Evolutionary conservation across 2,329 filamentous ascomycete genomes (phyloP).

Genomic region (Colletotrichum scovillei): DNA sequence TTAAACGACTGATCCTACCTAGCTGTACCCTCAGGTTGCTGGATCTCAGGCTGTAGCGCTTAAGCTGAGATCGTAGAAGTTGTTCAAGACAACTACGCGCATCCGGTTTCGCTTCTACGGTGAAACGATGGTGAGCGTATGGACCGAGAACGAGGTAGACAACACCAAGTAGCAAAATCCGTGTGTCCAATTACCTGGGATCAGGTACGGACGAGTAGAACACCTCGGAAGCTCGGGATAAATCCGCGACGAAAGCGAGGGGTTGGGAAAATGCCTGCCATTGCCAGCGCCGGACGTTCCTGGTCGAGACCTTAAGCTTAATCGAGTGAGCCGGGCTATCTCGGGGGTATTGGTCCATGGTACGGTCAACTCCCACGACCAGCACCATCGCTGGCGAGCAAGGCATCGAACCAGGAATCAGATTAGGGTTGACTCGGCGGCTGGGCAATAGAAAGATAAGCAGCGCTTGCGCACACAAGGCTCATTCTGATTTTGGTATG

Average conservation of each 20-base stretch:
- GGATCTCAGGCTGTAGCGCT: no score
- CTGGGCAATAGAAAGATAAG: not conserved
- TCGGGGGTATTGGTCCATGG: not conserved
- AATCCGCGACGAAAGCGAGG: not conserved
- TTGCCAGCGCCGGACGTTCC: no score
- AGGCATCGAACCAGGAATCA: not conserved
- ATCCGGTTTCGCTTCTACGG: not conserved
- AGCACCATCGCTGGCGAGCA: not conserved
- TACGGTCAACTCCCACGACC: not conserved
- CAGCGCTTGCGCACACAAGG: not conserved
- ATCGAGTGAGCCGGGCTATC: not conserved
- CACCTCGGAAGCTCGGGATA: not conserved
- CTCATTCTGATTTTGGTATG: not conserved
- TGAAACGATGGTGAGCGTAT: not conserved
- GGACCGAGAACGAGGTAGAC: not conserved
- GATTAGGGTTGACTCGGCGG: conserved; percentile 5
- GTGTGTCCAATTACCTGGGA: no score
- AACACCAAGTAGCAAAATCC: not conserved
- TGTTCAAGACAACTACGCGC: not conserved
- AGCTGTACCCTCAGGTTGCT: no score
- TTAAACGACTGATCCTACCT: not conserved
- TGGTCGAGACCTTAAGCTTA: not conserved
- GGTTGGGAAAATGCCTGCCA: not conserved
- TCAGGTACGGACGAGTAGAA: not conserved
- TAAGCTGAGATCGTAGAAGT: not conserved